A percentile compares a stretch with the other conserved stretches of the same genome.
phyloP scores from a whole-genome alignment of 148 eudicot genomes.

The Cornus controversa region DNA sequence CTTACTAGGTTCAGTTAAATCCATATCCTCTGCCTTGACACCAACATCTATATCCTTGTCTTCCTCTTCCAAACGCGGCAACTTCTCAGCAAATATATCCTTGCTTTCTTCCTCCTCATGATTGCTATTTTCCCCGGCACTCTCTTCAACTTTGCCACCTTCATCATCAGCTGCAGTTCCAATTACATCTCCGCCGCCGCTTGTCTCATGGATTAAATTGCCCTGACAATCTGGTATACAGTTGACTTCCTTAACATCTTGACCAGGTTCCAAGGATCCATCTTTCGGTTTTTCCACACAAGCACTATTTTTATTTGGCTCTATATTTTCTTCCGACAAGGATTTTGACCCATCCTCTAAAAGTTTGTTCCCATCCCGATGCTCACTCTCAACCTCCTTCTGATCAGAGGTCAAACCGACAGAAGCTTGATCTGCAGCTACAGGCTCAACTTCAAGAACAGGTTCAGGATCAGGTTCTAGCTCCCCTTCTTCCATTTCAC shows the following conservation, averaged over 20 bases:
- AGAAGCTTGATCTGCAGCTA: constrained; percentile 20
- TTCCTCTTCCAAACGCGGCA: constrained; percentile 25
- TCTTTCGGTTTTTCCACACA: constrained; percentile 30
- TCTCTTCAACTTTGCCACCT: constrained; percentile 28
- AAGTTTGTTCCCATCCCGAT: constrained; percentile 11
- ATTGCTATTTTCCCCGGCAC: constrained; percentile 20
- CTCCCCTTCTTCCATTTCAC: constrained; percentile 97
- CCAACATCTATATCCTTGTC: constrained; percentile 34
- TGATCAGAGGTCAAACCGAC: constrained; percentile 4
- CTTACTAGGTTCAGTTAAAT: constrained; percentile 32
- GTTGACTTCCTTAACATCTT: constrained; percentile 22
- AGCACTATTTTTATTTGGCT: constrained; percentile 20
- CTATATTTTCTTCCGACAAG: constrained; percentile 25
- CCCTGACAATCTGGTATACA: constrained; percentile 27
- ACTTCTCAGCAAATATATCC: constrained; percentile 16
- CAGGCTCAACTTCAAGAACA: constrained; percentile 21
- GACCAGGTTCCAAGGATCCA: constrained; percentile 18
- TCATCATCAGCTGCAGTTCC: constrained; percentile 22
- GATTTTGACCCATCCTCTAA: constrained; percentile 17
- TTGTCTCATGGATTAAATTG: constrained; percentile 20
- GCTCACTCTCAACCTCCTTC: constrained; percentile 18
- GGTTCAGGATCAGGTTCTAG: constrained; percentile 74
- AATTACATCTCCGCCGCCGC: constrained; percentile 30
- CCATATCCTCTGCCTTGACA: constrained; percentile 28
- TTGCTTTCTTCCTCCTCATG: constrained; percentile 27